Conservation (phyloP, 441 rosid genomes). For the Jatropha podagrica region DNA sequence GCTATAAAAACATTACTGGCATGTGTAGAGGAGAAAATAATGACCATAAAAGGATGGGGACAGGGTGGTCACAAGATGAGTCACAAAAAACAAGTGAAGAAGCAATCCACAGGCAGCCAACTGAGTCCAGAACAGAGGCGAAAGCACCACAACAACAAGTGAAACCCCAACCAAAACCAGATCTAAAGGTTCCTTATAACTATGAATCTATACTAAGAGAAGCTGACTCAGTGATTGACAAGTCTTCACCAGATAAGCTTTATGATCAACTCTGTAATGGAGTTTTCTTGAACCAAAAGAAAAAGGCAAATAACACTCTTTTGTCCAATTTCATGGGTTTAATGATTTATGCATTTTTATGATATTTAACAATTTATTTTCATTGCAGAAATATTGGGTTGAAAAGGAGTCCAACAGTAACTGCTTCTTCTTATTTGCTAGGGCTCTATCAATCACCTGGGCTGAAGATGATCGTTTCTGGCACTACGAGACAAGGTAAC, state of each 20-base stretch:
- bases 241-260: slow-evolving; percentile 31
- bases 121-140: background rate
- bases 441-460: slow-evolving; percentile 58
- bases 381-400: slow-evolving; percentile 54
- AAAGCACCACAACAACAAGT: too few species aligned
- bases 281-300: slow-evolving; percentile 34
- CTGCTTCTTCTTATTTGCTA: slow-evolving; percentile 65
- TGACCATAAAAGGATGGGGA: background rate
- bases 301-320: slow-evolving; percentile 7
- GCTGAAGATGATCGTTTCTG: slow-evolving; percentile 46
- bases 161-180: too few species aligned
- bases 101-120: background rate
- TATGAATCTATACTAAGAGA: slow-evolving; percentile 36
- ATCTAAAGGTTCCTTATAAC: slow-evolving; percentile 40
- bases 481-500: slow-evolving; percentile 61
- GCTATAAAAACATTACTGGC: background rate
- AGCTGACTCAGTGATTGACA: slow-evolving; percentile 35
- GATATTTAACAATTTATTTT: background rate
- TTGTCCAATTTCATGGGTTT: background rate
- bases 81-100: background rate
- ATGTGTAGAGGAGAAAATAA: background rate
- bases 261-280: slow-evolving; percentile 40
- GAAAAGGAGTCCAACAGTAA: slow-evolving; percentile 49
- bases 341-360: background rate
- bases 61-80: background rate